A percentile compares a stretch with the other conserved stretches of the same genome.
Conservation (phyloP, 768 basidiomycete species). For the Suillus subalutaceus region DNA sequence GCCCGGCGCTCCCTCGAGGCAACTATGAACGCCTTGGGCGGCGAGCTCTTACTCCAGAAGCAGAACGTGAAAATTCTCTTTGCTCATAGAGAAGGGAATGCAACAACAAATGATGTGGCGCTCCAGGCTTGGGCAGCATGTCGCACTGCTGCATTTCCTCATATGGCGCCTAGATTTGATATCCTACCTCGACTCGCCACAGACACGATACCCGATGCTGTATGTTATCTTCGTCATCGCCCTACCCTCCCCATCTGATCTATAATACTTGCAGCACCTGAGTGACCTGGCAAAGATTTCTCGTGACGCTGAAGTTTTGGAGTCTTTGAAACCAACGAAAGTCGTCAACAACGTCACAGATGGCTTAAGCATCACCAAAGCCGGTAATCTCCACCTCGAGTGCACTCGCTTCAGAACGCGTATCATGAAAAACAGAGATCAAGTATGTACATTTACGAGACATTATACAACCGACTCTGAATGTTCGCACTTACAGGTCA, state of each 20-base stretch:
- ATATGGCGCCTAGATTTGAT: slow-evolving; percentile 21
- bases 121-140: slow-evolving; percentile 50
- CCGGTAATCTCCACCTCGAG: too few relatives aligned
- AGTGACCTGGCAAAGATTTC: slow-evolving; percentile 48
- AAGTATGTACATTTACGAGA: background rate
- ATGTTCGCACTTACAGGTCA: background rate
- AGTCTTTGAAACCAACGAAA: slow-evolving; percentile 48
- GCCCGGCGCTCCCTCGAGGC: slow-evolving; percentile 40
- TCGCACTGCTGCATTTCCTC: slow-evolving; percentile 32
- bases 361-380: too few relatives aligned
- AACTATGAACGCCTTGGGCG: slow-evolving; percentile 42
- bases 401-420: slow-evolving; percentile 50
- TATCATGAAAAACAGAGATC: slow-evolving; percentile 32
- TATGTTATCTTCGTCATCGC: too few relatives aligned
- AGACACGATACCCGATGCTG: slow-evolving; percentile 31
- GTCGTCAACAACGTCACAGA: slow-evolving; percentile 50
- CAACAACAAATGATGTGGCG: slow-evolving; percentile 28
- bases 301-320: slow-evolving; percentile 47
- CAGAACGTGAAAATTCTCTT: slow-evolving; percentile 34
- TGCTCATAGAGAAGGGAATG: slow-evolving; percentile 25
- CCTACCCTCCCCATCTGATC: too few relatives aligned
- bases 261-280: slow-evolving; percentile 42
- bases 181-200: slow-evolving; percentile 26
- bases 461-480: background rate
- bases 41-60: slow-evolving; percentile 32